Evolutionary conservation across 169 alveolate genomes (phyloP).

Genomic region (Prorocentrum cordatum): DNA sequence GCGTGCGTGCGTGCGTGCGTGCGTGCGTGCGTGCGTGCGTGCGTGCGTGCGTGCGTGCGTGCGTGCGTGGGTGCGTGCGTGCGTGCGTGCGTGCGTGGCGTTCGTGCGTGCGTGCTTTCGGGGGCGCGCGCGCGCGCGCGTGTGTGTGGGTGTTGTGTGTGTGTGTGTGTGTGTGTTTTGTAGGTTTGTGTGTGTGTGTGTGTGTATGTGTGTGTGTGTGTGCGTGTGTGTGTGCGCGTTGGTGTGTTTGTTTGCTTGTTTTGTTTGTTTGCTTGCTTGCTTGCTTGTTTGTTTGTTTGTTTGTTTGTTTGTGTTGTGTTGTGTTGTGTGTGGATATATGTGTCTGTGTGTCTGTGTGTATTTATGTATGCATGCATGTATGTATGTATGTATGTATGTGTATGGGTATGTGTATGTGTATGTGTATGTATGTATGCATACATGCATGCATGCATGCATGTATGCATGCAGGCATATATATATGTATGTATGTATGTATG

Average conservation of each 20-base stretch:
- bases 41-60: background rate
- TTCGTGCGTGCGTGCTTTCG: background rate
- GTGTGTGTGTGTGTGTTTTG: background rate
- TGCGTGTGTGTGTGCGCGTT: no score
- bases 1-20: conserved; percentile 15
- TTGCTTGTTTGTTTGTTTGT: background rate
- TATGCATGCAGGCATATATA: no score
- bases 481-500: no score
- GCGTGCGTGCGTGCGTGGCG: background rate
- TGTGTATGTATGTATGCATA: no score
- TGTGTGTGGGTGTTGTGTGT: background rate
- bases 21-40: conserved; percentile 4
- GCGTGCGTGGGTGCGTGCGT: background rate
- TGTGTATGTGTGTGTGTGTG: no score
- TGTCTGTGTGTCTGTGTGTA: background rate
- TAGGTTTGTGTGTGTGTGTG: background rate
- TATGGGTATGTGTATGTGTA: no score
- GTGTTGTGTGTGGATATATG: background rate
- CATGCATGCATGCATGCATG: no score
- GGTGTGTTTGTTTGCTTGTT: background rate
- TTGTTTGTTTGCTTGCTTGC: background rate
- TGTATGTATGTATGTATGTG: no score
- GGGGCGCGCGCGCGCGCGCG: background rate
- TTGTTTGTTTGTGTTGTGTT: background rate
- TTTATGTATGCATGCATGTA: no score